phyloP scores from a whole-genome alignment of 257 asterid genomes.

The Voacanga thouarsii region DNA sequence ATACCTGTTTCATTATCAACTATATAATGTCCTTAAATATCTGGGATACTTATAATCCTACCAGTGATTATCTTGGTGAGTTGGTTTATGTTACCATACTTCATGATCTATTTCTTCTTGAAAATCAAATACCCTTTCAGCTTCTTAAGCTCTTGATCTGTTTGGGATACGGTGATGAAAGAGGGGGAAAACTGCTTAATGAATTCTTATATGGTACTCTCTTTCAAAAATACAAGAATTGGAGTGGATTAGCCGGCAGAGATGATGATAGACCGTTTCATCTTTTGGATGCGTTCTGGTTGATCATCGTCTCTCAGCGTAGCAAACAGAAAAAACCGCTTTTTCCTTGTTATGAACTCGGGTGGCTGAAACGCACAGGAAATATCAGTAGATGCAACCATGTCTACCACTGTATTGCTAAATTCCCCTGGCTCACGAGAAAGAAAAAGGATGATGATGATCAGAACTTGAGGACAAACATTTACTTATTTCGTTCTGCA shows the following conservation, averaged over 20 bases:
- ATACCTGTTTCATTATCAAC: conserved; percentile 6
- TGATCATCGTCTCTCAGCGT: not conserved
- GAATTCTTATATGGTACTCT: not conserved
- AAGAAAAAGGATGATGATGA: not conserved
- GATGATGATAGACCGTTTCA: not conserved
- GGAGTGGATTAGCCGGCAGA: not conserved
- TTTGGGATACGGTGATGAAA: conserved; percentile 1
- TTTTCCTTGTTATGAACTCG: not conserved
- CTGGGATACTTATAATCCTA: not conserved
- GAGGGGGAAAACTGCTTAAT: conserved; percentile 9
- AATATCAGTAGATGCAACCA: not conserved
- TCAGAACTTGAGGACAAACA: not conserved
- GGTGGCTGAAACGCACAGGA: not conserved
- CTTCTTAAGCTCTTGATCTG: conserved; percentile 12
- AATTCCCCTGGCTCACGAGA: not conserved
- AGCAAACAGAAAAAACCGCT: not conserved
- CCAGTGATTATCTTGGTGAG: conserved; percentile 6
- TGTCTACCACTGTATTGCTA: not conserved
- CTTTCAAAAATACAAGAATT: not conserved
- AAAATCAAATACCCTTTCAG: conserved; percentile 24
- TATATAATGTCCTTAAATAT: not conserved
- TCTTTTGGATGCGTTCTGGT: conserved; percentile 3
- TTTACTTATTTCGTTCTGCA: conserved; percentile 18
- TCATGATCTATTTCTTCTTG: conserved; percentile 19
- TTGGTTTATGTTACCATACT: not conserved